Evolutionary conservation across 257 asterid genomes (phyloP).

Genomic region (Nicotiana tomentosiformis): DNA sequence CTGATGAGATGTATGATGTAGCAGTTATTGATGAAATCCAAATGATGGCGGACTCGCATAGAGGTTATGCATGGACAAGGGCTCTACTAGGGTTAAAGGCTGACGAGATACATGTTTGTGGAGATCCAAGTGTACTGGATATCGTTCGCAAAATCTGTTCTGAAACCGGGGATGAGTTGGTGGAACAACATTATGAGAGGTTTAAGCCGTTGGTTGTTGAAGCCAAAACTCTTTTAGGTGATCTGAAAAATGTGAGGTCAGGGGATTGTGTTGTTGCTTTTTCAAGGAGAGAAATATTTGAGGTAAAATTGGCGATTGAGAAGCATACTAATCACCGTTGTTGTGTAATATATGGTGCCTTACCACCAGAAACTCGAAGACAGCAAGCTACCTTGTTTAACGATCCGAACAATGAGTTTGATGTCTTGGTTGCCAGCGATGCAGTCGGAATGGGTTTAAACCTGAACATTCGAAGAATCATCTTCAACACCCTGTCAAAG

Average conservation of each 20-base stretch:
- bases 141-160: constrained; percentile 59
- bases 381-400: constrained; percentile 87
- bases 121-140: constrained; percentile 93
- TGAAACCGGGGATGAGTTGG: constrained; percentile 83
- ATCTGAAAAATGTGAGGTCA: constrained; percentile 63
- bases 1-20: constrained; percentile 75
- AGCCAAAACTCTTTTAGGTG: constrained; percentile 84
- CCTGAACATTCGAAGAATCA: constrained; percentile 68
- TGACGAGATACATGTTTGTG: constrained; percentile 91
- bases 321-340: constrained; percentile 77
- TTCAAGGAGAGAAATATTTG: constrained; percentile 89
- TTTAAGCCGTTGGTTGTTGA: constrained; percentile 92
- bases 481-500: constrained; percentile 63
- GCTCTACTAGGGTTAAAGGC: constrained; percentile 89
- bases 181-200: constrained; percentile 63
- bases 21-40: constrained; percentile 95
- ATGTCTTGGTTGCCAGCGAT: constrained; percentile 89
- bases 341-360: constrained; percentile 87
- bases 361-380: constrained; percentile 94
- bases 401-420: constrained; percentile 55
- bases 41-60: constrained; percentile 77
- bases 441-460: constrained; percentile 99
- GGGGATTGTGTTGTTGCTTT: constrained; percentile 98
- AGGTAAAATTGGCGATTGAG: constrained; percentile 84
- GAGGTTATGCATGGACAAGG: constrained; percentile 97